Evolutionary conservation across 2,329 filamentous ascomycete genomes (phyloP), one percentile per base, ranked within the genome.

Genomic region (Sporothrix dimorphospora): DNA sequence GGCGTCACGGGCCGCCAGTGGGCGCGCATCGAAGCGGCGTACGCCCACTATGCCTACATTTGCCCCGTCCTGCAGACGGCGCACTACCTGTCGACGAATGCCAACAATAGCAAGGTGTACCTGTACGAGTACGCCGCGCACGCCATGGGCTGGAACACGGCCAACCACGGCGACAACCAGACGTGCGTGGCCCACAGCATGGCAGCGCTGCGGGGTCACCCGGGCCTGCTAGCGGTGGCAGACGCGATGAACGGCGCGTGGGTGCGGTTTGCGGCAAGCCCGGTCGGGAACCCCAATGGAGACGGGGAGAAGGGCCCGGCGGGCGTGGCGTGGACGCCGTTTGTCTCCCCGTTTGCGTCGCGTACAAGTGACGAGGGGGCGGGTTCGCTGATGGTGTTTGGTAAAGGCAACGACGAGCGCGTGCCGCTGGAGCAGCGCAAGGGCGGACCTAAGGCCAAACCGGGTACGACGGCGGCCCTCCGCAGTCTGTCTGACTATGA

Each of bases 21-120:
- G 80, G 83, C 83, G 68, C 83, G 89, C 1, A 80, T 90, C 3
- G 86, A 89, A 75, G 86, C 87, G 11, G 88, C 87, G 0, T 91
- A 91, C 78, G 86, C 84, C 0, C 86, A 91, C 76, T 91, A 89
- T 76, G 89, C 88, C 0, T 91, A 91, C 76, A 86, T 90, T 65
- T 87, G 87, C 27, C 89, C 90, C 0, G 87, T 91, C 0, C 81
- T 90, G 3, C 88, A 91, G 77, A 88, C 87, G 0, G 88, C 86
- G 0, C 81, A 86, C 71, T 82, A 82, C 38, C 79, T 83, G 34
- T 81, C 81, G 9, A 75, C 5, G 67, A 53, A 27, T 30, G 34
- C n/a, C 34, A 59, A 71, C 38, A 73, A 63, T n/a, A 24, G 78
- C 77, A 4, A 76, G 73, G 75, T 87, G 0, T 88, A 87, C 75